A percentile compares a stretch with the other conserved stretches of the same genome.
These are phyloP conservation scores for Byssoonygena ceratinophila DNA, from an alignment of 2,329 filamentous ascomycete genomes.

Conservation along the genomic window DNA sequence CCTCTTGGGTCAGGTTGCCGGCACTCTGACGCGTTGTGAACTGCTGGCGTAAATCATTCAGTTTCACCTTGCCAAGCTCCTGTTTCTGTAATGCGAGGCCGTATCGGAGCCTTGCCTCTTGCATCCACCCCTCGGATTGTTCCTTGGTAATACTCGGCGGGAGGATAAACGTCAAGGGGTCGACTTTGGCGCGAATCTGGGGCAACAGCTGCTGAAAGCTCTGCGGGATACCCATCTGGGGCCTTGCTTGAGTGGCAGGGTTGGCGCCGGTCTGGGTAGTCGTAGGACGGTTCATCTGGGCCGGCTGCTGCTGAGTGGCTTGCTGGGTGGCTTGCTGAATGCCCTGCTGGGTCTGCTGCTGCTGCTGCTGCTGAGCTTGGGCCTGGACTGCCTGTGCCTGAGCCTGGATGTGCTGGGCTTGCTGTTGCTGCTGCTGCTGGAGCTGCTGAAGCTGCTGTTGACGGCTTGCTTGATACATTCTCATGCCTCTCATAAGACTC, in stretches of 20 bases:
- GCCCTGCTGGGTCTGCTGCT: constrained; percentile 16
- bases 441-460: constrained; percentile 22
- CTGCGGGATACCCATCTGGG: constrained; percentile 31
- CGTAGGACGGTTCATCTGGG: constrained; percentile 11
- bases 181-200: constrained; percentile 39
- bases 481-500: constrained; percentile 44
- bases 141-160: constrained; percentile 38
- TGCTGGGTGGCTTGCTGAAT: constrained; percentile 19
- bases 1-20: constrained; percentile 34
- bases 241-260: constrained; percentile 11
- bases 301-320: constrained; percentile 11
- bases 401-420: constrained; percentile 16
- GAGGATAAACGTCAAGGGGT: constrained; percentile 35
- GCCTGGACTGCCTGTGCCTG: constrained; percentile 11
- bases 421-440: constrained; percentile 25
- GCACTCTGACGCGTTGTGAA: constrained; percentile 30
- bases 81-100: constrained; percentile 41
- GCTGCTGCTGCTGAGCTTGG: constrained; percentile 7
- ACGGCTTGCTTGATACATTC: constrained; percentile 32
- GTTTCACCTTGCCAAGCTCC: constrained; percentile 37
- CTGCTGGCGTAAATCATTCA: constrained; percentile 34
- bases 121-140: constrained; percentile 37
- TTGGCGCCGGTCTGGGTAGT: constrained; percentile 2
- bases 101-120: constrained; percentile 39
- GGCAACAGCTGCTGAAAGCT: constrained; percentile 35